Conservation (phyloP, 805 yeast genomes). For the Candida ponderosae region DNA sequence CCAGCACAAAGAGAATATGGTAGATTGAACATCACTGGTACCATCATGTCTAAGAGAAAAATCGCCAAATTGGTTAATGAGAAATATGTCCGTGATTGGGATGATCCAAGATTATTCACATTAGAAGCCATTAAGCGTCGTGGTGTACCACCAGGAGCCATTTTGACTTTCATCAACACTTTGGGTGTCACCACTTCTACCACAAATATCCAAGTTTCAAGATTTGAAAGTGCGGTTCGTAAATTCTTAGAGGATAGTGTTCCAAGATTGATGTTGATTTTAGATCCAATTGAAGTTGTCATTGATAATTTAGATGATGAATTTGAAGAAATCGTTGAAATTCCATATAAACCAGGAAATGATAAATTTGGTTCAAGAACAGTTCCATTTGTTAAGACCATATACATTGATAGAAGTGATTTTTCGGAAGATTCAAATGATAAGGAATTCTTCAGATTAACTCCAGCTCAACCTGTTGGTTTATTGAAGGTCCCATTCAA, state of each 20-base stretch:
- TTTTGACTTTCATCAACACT: slow-evolving; percentile 85
- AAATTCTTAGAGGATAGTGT: slow-evolving; percentile 81
- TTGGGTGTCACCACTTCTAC: slow-evolving; percentile 94
- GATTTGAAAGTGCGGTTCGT: slow-evolving; percentile 89
- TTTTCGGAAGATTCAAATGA: slow-evolving; percentile 55
- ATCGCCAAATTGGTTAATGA: slow-evolving; percentile 87
- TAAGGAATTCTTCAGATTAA: slow-evolving; percentile 82
- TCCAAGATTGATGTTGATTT: slow-evolving; percentile 90
- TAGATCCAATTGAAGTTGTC: slow-evolving; percentile 78
- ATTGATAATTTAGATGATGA: slow-evolving; percentile 77
- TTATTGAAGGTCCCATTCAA: slow-evolving; percentile 85
- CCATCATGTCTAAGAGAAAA: slow-evolving; percentile 91
- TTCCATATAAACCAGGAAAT: slow-evolving; percentile 88
- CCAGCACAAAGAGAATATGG: slow-evolving; percentile 99
- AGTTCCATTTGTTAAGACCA: slow-evolving; percentile 66
- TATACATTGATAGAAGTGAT: slow-evolving; percentile 86
- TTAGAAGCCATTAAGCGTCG: slow-evolving; percentile 92
- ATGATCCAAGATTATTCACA: slow-evolving; percentile 94
- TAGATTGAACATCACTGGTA: slow-evolving; percentile 89
- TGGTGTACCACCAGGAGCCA: slow-evolving; percentile 98
- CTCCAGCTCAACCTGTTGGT: slow-evolving; percentile 94
- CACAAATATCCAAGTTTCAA: slow-evolving; percentile 79
- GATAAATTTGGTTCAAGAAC: slow-evolving; percentile 68
- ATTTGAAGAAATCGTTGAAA: slow-evolving; percentile 57
- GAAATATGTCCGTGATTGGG: slow-evolving; percentile 88